Conservation (phyloP, 495 filamentous ascomycete genomes). For the Penicillium ucsense region DNA sequence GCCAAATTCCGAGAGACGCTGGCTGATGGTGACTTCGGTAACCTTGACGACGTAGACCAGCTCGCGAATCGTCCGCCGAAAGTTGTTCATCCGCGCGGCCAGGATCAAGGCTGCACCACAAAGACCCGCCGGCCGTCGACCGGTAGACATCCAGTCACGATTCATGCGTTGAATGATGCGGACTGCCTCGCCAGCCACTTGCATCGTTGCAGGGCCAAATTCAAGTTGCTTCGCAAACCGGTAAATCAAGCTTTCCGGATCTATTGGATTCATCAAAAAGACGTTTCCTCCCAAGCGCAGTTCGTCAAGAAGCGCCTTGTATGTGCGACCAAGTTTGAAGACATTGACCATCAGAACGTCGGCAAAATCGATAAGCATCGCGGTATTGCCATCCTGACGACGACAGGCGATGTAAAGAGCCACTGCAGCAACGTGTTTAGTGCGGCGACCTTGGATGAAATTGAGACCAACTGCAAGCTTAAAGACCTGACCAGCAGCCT, state of each 20-base stretch:
- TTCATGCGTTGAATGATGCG: constrained; percentile 86
- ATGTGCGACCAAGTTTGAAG: constrained; percentile 78
- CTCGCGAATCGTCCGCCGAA: constrained; percentile 79
- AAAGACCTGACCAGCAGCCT: constrained; percentile 61
- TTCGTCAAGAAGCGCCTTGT: constrained; percentile 62
- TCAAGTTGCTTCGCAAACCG: constrained; percentile 85
- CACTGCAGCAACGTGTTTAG: constrained; percentile 70
- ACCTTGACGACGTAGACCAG: constrained; percentile 95
- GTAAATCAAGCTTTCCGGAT: constrained; percentile 78
- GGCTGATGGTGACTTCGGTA: constrained; percentile 78
- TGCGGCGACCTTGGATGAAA: constrained; percentile 86
- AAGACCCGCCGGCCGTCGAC: constrained; percentile 85
- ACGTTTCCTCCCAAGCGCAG: constrained; percentile 45
- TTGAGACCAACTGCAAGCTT: constrained; percentile 62
- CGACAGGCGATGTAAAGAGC: constrained; percentile 84
- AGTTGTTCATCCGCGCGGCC: constrained; percentile 95
- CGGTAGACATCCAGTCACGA: constrained; percentile 89
- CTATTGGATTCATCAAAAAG: constrained; percentile 48
- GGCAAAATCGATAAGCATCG: constrained; percentile 91
- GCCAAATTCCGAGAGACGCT: constrained; percentile 83
- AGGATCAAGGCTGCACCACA: constrained; percentile 91
- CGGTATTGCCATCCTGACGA: constrained; percentile 46
- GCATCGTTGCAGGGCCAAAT: constrained; percentile 65
- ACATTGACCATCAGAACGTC: constrained; percentile 79
- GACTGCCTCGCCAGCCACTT: constrained; percentile 76